Base-by-base conservation (phyloP, 2,329 filamentous ascomycete genomes). In the Stachybotrys chlorohalonatus region DNA sequence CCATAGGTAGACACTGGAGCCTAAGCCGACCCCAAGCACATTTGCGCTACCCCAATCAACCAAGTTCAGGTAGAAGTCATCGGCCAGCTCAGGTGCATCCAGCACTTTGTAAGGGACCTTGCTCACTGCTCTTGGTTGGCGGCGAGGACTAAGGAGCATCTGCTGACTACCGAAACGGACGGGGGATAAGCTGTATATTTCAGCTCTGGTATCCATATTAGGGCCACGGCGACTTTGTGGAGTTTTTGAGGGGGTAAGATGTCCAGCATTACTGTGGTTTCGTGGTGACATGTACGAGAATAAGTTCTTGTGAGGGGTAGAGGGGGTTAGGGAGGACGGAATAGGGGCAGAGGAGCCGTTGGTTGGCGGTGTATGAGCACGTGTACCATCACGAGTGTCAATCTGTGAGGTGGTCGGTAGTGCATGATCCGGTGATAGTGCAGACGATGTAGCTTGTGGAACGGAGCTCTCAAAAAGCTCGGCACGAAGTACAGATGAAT, bases 91-190 rank as follows among this genome's bases (percentile, higher is more conserved):
- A 1, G 94, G 94, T 1, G 94, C 94, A 74, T 99, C 94, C 9
- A 99, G 78, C 1, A 99, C 94, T 71, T 99, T 99, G 73, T 95
- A 99, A 0, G 94, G 94, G 0, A 97, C 93, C 70, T 97, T 97
- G 70, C 90, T 93, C 17, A 99, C 90, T 32, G 90, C 87, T 60
- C 94, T 81, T 2, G 93, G 90, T 59, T 94, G 90, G 63, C 94
- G 90, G 58, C 92, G 82, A 2, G 93, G 92, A 54, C 89, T 95
- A 13, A 97, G 80, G 1, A 99, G 82, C 80, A 99, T 95, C 56
- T 90, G 88, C 65, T 97, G 94, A 63, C 91, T 96, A 54, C 89
- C 89, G 63, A 92, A 90, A 53, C 94, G 87, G 59, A 99, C 93
- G 1, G 94, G 94, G 0, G 94, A 97, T 45, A 97, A 71, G 66